Percentiles rank a stretch among this genome's conserved stretches.
phyloP scores from a whole-genome alignment of 2,329 filamentous ascomycete genomes.

The Aspergillus bombycis region DNA sequence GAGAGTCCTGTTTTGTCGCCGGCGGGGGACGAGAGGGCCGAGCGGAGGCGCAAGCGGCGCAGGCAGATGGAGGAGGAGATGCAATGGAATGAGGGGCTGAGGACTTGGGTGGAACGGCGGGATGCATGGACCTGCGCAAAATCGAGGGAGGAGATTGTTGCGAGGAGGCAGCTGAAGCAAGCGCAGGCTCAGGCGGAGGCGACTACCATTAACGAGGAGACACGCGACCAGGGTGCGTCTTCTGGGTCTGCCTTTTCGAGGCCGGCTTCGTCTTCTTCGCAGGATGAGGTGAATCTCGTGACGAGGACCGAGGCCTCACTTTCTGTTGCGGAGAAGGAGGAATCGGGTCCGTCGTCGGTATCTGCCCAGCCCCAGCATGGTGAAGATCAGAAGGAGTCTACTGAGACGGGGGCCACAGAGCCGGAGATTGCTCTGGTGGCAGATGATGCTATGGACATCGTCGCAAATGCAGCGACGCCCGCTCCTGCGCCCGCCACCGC shows the following conservation, averaged over 20 bases:
- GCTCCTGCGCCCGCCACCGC: slow-evolving; percentile 10
- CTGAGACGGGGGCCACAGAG: slow-evolving; percentile 29
- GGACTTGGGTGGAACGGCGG: slow-evolving; percentile 75
- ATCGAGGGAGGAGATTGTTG: slow-evolving; percentile 31
- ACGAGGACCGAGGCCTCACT: background rate
- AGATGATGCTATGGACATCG: too few species aligned
- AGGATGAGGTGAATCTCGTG: background rate
- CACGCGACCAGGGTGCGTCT: background rate
- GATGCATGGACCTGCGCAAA: slow-evolving; percentile 82
- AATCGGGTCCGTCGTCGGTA: slow-evolving; percentile 20
- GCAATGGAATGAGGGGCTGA: slow-evolving; percentile 78
- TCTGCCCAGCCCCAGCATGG: slow-evolving; percentile 8
- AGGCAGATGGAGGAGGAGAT: slow-evolving; percentile 66
- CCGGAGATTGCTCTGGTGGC: slow-evolving; percentile 23
- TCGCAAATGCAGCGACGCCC: slow-evolving; percentile 34
- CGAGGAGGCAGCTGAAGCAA: slow-evolving; percentile 16
- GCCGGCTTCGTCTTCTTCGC: slow-evolving; percentile 5
- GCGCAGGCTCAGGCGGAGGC: background rate
- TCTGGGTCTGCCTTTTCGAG: background rate
- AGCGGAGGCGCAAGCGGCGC: slow-evolving; percentile 60
- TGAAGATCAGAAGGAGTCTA: slow-evolving; percentile 27
- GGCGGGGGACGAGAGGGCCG: slow-evolving; percentile 49
- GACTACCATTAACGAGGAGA: background rate
- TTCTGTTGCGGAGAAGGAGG: slow-evolving; percentile 20
- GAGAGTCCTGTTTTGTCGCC: slow-evolving; percentile 33